Evolutionary conservation across 805 yeast genomes (phyloP), one percentile per base, ranked within the genome.

Genomic region (Myxozyma kluyveri): DNA sequence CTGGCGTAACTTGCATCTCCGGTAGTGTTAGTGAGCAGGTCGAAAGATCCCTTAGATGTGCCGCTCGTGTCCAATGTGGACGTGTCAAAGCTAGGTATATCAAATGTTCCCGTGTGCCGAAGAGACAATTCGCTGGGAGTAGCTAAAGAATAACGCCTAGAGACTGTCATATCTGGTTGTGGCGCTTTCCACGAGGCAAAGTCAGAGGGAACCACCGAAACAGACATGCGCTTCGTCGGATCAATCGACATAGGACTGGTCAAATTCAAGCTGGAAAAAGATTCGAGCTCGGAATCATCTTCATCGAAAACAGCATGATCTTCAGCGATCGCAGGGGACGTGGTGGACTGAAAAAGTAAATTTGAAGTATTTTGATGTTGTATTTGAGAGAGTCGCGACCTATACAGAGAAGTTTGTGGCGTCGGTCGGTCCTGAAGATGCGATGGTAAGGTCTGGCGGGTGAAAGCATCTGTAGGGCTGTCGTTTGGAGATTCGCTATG

Each of bases 251-350:
- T 24, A 21, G 39, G 9, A 27, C 31, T 42, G 14, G 33, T 9
- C 14, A 29, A 29, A 14, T 29, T 29, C 33, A 29, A 9, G 9
- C 33, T 14, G 9, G 33, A 29, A 14, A 31, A 3, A 4, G 12
- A 17, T 24, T 40, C 47, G 39, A 42, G 21, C 32, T 39, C 27
- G 49, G 45, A 45, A 18, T 52, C 54, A 32, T 50, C 57, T 6
- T 52, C 57, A 42, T 49, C 53, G 35, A 49, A 48, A 24, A 52
- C 52, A 22, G 47, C 43, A 10, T n/a, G 12, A 21, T 52, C 52
- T 38, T 52, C 56, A 9, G 46, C 27, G 21, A 50, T 35, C 14
- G 33, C 50, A 24, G 48, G 31, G 29, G 51, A 47, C 17, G n/a
- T 24, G 33, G 9, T 29, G 33, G 9, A 14, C 33, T 9, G 9